A percentile compares a stretch with the other conserved stretches of the same genome.
Conservation (phyloP, 768 basidiomycete genomes). For the Scleroderma citrinum region DNA sequence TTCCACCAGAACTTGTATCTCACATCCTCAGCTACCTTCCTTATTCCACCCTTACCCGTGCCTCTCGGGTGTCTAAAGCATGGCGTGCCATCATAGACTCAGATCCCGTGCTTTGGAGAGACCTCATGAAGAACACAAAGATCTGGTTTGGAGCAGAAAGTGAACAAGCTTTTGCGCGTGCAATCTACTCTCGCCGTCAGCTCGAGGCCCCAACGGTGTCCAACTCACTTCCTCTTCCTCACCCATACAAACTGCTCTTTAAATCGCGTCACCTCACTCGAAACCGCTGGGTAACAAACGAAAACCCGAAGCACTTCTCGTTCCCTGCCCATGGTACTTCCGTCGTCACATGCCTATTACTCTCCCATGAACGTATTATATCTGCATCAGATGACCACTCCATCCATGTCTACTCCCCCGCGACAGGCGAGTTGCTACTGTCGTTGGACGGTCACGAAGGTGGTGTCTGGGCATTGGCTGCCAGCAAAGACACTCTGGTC, state of each 20-base stretch:
- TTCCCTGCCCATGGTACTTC: conserved; percentile 86
- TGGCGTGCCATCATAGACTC: conserved; percentile 93
- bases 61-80: conserved; percentile 80
- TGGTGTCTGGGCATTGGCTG: conserved; percentile 95
- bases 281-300: conserved; percentile 72
- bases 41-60: conserved; percentile 74
- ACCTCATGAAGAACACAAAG: conserved; percentile 73
- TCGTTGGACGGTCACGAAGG: conserved; percentile 89
- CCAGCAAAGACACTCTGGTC: conserved; percentile 81
- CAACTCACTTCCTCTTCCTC: conserved; percentile 59
- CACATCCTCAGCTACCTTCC: conserved; percentile 84
- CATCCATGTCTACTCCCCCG: conserved; percentile 91
- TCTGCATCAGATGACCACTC: conserved; percentile 97
- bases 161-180: conserved; percentile 72
- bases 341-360: conserved; percentile 93
- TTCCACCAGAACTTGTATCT: conserved; percentile 90
- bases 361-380: conserved; percentile 92
- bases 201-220: conserved; percentile 34
- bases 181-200: conserved; percentile 58
- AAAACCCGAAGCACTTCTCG: conserved; percentile 66
- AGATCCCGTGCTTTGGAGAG: conserved; percentile 86
- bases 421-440: conserved; percentile 67
- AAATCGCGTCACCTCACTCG: conserved; percentile 81
- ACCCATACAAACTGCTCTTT: conserved; percentile 91
- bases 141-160: conserved; percentile 88